phyloP scores from a whole-genome alignment of 805 yeast genomes.

The Jamesozyma jinghongensis region DNA sequence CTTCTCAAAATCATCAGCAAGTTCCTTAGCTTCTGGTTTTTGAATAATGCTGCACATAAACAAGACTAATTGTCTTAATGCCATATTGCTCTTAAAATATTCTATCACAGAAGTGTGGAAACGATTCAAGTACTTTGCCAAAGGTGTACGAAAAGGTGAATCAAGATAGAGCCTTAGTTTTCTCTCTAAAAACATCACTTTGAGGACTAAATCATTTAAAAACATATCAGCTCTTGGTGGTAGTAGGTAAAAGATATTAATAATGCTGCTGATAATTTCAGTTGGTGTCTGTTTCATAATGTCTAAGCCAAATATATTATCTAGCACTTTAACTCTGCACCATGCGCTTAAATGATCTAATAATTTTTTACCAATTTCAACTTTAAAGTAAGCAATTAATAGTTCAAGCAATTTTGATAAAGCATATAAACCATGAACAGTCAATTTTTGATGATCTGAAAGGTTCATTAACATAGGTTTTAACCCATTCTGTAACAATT shows the following conservation, averaged over 20 bases:
- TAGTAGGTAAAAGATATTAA: slow-evolving; percentile 81
- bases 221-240: slow-evolving; percentile 91
- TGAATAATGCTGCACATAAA: slow-evolving; percentile 29
- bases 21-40: slow-evolving; percentile 31
- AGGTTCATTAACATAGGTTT: slow-evolving; percentile 93
- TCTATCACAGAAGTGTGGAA: slow-evolving; percentile 68
- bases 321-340: slow-evolving; percentile 77
- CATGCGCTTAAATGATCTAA: slow-evolving; percentile 92
- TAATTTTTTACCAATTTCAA: slow-evolving; percentile 89
- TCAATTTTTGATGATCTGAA: slow-evolving; percentile 84
- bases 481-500: slow-evolving; percentile 85
- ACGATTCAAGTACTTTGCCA: slow-evolving; percentile 76
- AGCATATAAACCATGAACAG: slow-evolving; percentile 86
- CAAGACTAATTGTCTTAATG: slow-evolving; percentile 48
- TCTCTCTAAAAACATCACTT: slow-evolving; percentile 70
- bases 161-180: slow-evolving; percentile 73
- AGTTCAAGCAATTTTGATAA: slow-evolving; percentile 78
- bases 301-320: slow-evolving; percentile 70
- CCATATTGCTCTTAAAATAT: slow-evolving; percentile 58
- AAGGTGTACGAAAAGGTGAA: slow-evolving; percentile 88
- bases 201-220: slow-evolving; percentile 74
- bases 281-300: slow-evolving; percentile 74
- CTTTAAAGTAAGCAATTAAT: slow-evolving; percentile 86
- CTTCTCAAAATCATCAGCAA: slow-evolving; percentile 47
- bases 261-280: slow-evolving; percentile 78